Evolutionary conservation across 2,329 filamentous ascomycete genomes (phyloP).

Genomic region (Colletotrichum australisinense): DNA sequence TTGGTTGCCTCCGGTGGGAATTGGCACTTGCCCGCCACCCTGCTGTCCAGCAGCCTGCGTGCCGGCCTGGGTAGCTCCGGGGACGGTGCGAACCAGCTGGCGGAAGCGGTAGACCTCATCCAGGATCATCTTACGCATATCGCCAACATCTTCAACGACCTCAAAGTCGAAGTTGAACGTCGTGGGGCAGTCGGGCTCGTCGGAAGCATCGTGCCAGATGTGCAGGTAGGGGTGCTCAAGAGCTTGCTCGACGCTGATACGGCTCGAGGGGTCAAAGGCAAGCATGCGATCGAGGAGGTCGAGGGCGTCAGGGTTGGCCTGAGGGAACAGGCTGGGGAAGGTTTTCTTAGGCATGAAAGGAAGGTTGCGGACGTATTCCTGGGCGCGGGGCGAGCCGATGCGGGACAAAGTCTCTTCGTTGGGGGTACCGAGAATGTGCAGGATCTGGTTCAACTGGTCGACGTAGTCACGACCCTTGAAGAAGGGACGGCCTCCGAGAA

Average conservation of each 20-base stretch:
- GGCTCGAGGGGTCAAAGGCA: constrained; percentile 92
- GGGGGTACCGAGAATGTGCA: constrained; percentile 96
- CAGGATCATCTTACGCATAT: constrained; percentile 98
- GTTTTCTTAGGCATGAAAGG: constrained; percentile 94
- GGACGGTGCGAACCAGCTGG: constrained; percentile 65
- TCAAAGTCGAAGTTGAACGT: constrained; percentile 99
- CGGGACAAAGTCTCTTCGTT: constrained; percentile 94
- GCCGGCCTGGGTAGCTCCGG: constrained; percentile 48
- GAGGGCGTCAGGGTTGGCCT: constrained; percentile 94
- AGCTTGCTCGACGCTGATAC: constrained; percentile 94
- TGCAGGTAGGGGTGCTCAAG: constrained; percentile 96
- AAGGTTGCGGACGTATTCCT: constrained; percentile 98
- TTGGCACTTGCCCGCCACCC: constrained; percentile 59
- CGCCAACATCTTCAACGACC: constrained; percentile 91
- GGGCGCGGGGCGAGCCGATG: constrained; percentile 94
- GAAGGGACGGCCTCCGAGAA: constrained; percentile 95
- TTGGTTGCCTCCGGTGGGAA: constrained; percentile 56
- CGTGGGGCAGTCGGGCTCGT: constrained; percentile 92
- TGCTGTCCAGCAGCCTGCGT: constrained; percentile 47
- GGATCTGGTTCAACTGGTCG: constrained; percentile 98
- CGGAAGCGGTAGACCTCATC: constrained; percentile 94
- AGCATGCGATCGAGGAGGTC: constrained; percentile 98
- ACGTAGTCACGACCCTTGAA: constrained; percentile 99
- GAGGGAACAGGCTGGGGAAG: constrained; percentile 89
- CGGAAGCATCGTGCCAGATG: constrained; percentile 98